Evolutionary conservation across 148 eudicot genomes (phyloP).

Genomic region (Rhododendron vialii): DNA sequence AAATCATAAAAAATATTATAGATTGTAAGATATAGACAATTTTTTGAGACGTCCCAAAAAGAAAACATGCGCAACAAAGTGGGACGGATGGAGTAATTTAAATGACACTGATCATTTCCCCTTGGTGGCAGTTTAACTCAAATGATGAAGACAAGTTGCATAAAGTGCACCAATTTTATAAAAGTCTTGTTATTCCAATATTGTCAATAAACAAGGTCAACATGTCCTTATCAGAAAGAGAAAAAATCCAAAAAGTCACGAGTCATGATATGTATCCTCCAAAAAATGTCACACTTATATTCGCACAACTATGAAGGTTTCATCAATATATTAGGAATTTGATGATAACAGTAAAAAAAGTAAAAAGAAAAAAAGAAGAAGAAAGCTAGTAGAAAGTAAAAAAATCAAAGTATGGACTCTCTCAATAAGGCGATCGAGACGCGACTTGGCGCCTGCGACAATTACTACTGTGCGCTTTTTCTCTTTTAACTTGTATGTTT

Average conservation of each 20-base stretch:
- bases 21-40: too few species aligned
- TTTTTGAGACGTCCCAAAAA: too few species aligned
- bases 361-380: too few species aligned
- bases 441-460: not conserved
- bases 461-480: not conserved
- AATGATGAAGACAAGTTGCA: not conserved
- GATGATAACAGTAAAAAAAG: not conserved
- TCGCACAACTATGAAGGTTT: not conserved
- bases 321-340: too few species aligned
- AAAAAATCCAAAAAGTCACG: not conserved
- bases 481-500: too few species aligned
- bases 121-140: not conserved
- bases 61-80: too few species aligned
- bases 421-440: not conserved
- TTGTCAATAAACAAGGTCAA: not conserved
- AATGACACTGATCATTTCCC: too few species aligned
- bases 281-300: not conserved
- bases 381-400: not conserved
- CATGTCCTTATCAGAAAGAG: not conserved
- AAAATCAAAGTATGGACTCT: not conserved
- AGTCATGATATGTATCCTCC: not conserved
- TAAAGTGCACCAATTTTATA: not conserved
- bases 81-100: too few species aligned
- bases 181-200: not conserved
- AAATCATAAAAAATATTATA: too few species aligned